Base-by-base conservation (phyloP, 208 protist species). In the Acanthamoeba quina region DNA sequence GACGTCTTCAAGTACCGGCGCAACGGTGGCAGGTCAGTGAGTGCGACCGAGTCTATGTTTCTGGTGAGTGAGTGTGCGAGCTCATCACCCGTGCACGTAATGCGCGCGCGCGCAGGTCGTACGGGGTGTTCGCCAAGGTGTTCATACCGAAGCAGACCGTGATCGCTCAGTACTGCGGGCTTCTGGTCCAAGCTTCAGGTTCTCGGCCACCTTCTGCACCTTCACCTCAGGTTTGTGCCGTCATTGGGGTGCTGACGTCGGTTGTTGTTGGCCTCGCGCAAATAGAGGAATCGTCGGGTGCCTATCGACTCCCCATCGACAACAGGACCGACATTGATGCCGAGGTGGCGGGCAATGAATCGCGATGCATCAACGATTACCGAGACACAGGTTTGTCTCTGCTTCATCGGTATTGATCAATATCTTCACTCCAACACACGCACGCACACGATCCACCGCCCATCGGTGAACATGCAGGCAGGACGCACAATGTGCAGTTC, bases 301-400 rank as follows among this genome's bases (percentile, higher is more conserved):
- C 70, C 0, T 78, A 78, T 26, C 70, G 70, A 26, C 41, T 78
- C 34, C 29, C 70, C 0, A 26, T 78, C 15, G 49, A 26, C 37
- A 49, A 78, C 15, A 41, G 13, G 5, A 78, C 70, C 1, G 70
- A 78, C 37, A 78, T 78, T 15, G 70, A 78, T 17, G 70, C 70
- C n/a, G 70, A 11, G 13, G 10, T 7, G 5, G 70, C 70, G 0
- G 70, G 70, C 34, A 78, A 49, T n/a, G 70, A 78, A 10, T 9
- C 41, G 11, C 34, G 70, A 34, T 78, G 9, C 70, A 78, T 78
- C 70, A 78, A 78, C 37, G 70, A 78, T 37, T 26, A 41, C 70
- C 3, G 70, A 17, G 37, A 37, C 70, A 78, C 70, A 78, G 37
- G 37, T 78, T 5, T 37, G 70, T 52, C 7, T 44, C 34, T 34